Conservation (phyloP, 371 early-diverging fungal species). For the Mucor racemosus region DNA sequence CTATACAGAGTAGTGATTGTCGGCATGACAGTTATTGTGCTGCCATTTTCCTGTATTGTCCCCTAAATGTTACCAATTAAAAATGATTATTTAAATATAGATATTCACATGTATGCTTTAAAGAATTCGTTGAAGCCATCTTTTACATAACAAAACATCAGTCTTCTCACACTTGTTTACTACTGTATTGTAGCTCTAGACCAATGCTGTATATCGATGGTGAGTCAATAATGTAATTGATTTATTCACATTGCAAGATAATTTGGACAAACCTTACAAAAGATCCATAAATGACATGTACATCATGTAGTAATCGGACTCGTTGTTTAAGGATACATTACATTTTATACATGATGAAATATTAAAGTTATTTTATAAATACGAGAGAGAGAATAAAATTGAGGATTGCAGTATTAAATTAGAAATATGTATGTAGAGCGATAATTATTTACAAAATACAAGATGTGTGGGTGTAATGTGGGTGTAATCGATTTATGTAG, state of each 20-base stretch:
- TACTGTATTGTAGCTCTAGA: not conserved
- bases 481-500: not conserved
- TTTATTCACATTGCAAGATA: too few species aligned
- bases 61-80: not conserved
- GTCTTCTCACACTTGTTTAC: not conserved
- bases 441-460: too few species aligned
- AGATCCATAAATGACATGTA: not conserved
- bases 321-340: not conserved
- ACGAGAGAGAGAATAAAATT: not conserved
- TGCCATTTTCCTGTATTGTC: not conserved
- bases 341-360: not conserved
- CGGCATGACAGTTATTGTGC: constrained; percentile 1
- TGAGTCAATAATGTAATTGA: too few species aligned
- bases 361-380: not conserved
- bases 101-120: not conserved
- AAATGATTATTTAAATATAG: not conserved
- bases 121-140: not conserved
- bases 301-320: not conserved
- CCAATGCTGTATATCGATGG: not conserved
- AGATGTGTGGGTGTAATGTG: not conserved
- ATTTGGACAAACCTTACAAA: not conserved
- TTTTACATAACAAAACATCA: not conserved
- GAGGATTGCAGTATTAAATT: too few species aligned
- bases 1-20: not conserved
- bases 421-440: too few species aligned